These are phyloP conservation scores for Prototheca wickerhamii DNA, from an alignment of 163 green algal species.

Conservation along the genomic window DNA sequence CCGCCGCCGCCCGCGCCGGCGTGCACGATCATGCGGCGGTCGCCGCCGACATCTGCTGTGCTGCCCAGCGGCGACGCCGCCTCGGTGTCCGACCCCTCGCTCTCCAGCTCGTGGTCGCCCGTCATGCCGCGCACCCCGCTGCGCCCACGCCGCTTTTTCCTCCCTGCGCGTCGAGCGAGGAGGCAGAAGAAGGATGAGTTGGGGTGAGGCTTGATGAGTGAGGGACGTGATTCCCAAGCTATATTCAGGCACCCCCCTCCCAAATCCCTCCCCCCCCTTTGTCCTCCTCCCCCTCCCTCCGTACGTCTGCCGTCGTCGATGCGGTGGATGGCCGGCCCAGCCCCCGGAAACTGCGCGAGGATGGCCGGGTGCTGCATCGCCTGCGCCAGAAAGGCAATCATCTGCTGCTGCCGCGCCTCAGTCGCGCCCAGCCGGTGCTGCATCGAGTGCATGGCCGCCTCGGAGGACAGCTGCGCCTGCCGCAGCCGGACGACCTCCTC, in stretches of 20 bases:
- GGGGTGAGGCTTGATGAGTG: neutral
- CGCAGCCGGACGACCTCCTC: constrained; percentile 78
- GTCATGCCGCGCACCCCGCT: neutral
- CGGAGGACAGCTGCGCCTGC: constrained; percentile 67
- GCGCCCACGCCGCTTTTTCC: constrained; percentile 46
- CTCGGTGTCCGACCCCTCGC: constrained; percentile 5
- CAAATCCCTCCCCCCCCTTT: neutral
- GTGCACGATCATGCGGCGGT: constrained; percentile 1
- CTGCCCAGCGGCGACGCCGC: neutral
- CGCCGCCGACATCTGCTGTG: neutral
- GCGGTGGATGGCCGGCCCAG: constrained; percentile 29
- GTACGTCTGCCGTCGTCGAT: constrained; percentile 25
- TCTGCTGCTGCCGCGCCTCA: constrained; percentile 71
- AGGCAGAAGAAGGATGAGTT: neutral
- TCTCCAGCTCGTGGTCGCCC: constrained; percentile 5
- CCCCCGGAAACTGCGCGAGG: constrained; percentile 60
- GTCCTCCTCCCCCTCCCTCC: constrained; percentile 7
- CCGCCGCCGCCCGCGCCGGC: neutral
- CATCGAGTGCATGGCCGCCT: constrained; percentile 51
- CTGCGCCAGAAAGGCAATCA: constrained; percentile 70
- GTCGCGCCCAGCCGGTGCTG: constrained; percentile 50
- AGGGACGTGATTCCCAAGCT: neutral
- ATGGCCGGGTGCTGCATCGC: constrained; percentile 75
- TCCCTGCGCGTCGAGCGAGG: constrained; percentile 14
- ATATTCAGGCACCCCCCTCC: neutral